Base-by-base conservation (phyloP, 2,329 filamentous ascomycete species). In the Camillea tinctor region DNA sequence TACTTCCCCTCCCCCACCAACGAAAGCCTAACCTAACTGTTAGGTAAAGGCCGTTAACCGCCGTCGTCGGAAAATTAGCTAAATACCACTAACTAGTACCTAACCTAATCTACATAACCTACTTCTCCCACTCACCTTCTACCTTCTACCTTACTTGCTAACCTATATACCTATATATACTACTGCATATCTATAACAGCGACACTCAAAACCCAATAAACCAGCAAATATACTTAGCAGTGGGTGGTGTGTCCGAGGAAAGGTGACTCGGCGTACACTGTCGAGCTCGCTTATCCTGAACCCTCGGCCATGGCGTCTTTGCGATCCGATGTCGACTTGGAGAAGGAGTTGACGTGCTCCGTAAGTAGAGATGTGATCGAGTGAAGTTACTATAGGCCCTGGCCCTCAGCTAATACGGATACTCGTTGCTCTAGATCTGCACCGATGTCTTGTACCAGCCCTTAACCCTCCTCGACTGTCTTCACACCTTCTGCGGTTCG, bases 401-500 rank as follows among this genome's bases (percentile, higher is more conserved):
- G 59, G 54, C 52, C 61, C 53, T 61, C 40, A 17, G 55, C 54
- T 58, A 50, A 30, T 54, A 60, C 59, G 56, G 68, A 57, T 23
- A 57, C 22, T 57, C 61, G 17, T 11, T 15, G 36, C 17, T 60
- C 11, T 68, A 97, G 93, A 99, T 99, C 71, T 99, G 95, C 81
- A 96, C 94, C 69, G 95, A 98, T 76, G 85, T 97, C 66, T 87
- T 97, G 64, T 96, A 92, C 77, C 91, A 96, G 75, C 93, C 93
- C 36, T 84, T 96, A 65, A 96, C 93, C 24, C 87, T 96, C 54
- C 90, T 97, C 75, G 92, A 97, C 80, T 97, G 93, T 74, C 85
- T 97, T 51, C 93, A 97, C 77, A 97, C 94, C 52, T 99, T 96
- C 76, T 99, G 95, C 80, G 95, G 93, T 65, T 90, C 91, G 48